phyloP scores from a whole-genome alignment of 2,329 filamentous ascomycete genomes.

The Alternaria novae-zelandiae region DNA sequence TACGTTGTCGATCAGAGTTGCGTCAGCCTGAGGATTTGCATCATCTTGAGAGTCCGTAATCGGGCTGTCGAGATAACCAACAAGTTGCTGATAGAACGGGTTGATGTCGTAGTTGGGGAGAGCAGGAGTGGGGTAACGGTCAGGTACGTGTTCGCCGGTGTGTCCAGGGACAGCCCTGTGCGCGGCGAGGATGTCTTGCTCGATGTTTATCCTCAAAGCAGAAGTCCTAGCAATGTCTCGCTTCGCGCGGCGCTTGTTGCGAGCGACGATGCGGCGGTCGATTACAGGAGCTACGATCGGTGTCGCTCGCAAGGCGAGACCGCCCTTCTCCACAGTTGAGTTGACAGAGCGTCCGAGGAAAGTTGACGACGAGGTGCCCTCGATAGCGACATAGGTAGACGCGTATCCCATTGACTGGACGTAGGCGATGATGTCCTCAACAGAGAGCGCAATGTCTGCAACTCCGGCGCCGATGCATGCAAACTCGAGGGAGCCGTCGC shows the following conservation, averaged over 20 bases:
- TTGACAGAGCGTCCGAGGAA: slow-evolving; percentile 21
- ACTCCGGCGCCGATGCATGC: slow-evolving; percentile 20
- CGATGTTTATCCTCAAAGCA: slow-evolving; percentile 5
- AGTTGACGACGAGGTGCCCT: slow-evolving; percentile 16
- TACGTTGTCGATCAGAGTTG: not conserved
- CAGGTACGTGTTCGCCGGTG: not conserved
- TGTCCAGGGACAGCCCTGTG: not conserved
- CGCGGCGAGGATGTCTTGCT: slow-evolving; percentile 10
- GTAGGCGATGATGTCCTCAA: slow-evolving; percentile 43
- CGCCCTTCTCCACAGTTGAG: slow-evolving; percentile 1
- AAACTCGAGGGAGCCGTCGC: slow-evolving; percentile 17
- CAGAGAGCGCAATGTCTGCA: slow-evolving; percentile 37
- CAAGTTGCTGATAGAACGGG: slow-evolving; percentile 9
- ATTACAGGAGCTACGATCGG: not conserved
- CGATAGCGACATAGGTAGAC: slow-evolving; percentile 14
- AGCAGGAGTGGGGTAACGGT: not conserved
- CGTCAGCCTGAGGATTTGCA: not conserved
- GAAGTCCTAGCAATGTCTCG: slow-evolving; percentile 13
- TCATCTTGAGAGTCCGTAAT: not conserved
- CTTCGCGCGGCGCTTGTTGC: slow-evolving; percentile 21
- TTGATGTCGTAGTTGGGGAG: not conserved
- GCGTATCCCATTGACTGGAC: slow-evolving; percentile 36
- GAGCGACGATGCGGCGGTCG: slow-evolving; percentile 13
- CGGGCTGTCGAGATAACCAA: not conserved
- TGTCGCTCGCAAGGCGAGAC: not conserved